Conservation (phyloP, 257 asterid genomes). For the Rhazya stricta region DNA sequence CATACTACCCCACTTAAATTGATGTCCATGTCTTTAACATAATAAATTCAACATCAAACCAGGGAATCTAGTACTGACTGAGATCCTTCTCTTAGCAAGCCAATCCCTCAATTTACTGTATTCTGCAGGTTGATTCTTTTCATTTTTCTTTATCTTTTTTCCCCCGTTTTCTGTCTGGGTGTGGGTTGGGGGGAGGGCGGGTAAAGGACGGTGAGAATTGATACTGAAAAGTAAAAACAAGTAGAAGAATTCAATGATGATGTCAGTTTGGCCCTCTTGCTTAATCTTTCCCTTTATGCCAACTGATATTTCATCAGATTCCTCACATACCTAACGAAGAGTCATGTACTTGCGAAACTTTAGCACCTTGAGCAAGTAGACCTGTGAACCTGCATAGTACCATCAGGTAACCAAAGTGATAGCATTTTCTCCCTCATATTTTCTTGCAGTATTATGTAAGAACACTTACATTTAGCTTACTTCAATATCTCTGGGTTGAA, state of each 20-base stretch:
- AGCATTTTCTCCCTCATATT: not conserved
- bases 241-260: constrained; percentile 22
- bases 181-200: constrained; percentile 5
- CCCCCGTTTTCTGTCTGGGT: not conserved
- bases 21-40: constrained; percentile 30
- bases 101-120: not conserved
- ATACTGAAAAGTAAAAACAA: constrained; percentile 13
- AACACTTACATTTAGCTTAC: not conserved
- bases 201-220: constrained; percentile 7
- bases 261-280: constrained; percentile 25
- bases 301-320: constrained; percentile 24
- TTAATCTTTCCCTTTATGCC: constrained; percentile 14
- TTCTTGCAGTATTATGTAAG: not conserved
- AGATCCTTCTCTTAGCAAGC: constrained; percentile 5
- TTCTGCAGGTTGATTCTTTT: constrained; percentile 1
- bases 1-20: constrained; percentile 38
- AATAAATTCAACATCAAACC: constrained; percentile 8
- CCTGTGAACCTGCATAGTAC: not conserved
- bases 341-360: constrained; percentile 13
- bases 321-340: constrained; percentile 23
- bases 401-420: not conserved
- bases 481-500: constrained; percentile 1
- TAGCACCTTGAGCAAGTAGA: constrained; percentile 14
- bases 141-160: constrained; percentile 3
- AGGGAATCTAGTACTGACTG: constrained; percentile 12